These are phyloP conservation scores for Hymenoscyphus linearis DNA, from an alignment of 2,329 filamentous ascomycete species.

Conservation along the genomic window DNA sequence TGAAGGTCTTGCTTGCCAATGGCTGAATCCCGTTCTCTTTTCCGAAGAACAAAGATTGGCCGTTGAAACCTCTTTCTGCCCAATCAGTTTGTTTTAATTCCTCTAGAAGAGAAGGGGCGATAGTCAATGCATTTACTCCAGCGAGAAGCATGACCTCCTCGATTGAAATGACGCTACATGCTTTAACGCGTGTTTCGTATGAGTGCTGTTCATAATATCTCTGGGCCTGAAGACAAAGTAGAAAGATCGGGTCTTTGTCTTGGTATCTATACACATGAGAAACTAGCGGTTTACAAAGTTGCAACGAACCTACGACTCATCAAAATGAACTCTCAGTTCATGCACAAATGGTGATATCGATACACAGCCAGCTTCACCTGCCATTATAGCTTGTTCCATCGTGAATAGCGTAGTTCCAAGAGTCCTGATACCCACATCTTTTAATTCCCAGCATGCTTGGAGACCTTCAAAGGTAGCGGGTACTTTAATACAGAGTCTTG, in stretches of 20 bases:
- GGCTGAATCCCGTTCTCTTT: background rate
- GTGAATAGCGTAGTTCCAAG: background rate
- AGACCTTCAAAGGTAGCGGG: background rate
- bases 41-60: background rate
- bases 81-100: background rate
- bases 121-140: background rate
- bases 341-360: background rate
- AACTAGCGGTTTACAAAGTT: background rate
- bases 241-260: background rate
- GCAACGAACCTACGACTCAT: background rate
- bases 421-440: background rate
- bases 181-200: background rate
- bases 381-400: background rate
- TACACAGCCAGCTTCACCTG: background rate
- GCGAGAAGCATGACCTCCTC: background rate
- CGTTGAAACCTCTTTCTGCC: background rate
- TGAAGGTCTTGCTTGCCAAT: background rate
- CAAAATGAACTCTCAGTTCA: background rate
- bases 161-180: background rate
- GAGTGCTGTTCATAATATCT: background rate
- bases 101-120: background rate
- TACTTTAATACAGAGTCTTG: background rate
- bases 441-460: background rate
- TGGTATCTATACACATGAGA: background rate
- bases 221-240: background rate